These are phyloP conservation scores for Chaetoceros muelleri DNA, from an alignment of 108 stramenopile genomes.

Conservation along the genomic window DNA sequence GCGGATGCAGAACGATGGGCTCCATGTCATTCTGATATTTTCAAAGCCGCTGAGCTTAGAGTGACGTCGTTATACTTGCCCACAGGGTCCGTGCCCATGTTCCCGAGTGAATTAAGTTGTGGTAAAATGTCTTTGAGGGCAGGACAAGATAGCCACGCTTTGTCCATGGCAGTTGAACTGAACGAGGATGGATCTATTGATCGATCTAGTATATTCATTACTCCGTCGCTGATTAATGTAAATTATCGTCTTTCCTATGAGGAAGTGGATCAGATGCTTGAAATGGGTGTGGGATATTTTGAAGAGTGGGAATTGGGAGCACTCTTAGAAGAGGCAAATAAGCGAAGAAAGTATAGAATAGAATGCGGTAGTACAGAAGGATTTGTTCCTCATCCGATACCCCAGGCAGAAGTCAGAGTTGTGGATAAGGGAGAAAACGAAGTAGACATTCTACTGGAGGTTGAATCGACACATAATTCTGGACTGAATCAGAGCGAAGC, in stretches of 20 bases:
- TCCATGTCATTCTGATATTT: constrained; percentile 36
- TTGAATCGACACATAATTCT: constrained; percentile 58
- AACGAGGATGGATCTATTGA: constrained; percentile 57
- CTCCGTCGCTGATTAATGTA: constrained; percentile 47
- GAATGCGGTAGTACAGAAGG: constrained; percentile 49
- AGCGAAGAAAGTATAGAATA: constrained; percentile 42
- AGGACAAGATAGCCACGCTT: constrained; percentile 29
- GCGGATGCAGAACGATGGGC: constrained; percentile 74
- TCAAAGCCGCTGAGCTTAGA: constrained; percentile 39
- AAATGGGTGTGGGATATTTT: constrained; percentile 50
- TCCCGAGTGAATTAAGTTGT: constrained; percentile 46
- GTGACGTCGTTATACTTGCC: constrained; percentile 65
- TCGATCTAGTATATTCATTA: constrained; percentile 34
- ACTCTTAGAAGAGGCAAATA: constrained; percentile 41
- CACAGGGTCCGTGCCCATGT: constrained; percentile 46
- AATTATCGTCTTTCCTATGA: constrained; percentile 71
- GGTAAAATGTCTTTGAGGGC: constrained; percentile 47
- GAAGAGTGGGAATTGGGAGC: constrained; percentile 84
- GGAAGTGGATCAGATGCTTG: constrained; percentile 78
- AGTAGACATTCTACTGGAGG: constrained; percentile 32
- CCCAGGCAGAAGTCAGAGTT: constrained; percentile 30
- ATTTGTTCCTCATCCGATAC: constrained; percentile 51
- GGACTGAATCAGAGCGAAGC: constrained; percentile 32
- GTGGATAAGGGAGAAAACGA: constrained; percentile 16
- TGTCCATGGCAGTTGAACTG: constrained; percentile 62